Evolutionary conservation across 768 basidiomycete genomes (phyloP), one percentile per base, ranked within the genome.

Genomic region (Phanerochaete carnosa): DNA sequence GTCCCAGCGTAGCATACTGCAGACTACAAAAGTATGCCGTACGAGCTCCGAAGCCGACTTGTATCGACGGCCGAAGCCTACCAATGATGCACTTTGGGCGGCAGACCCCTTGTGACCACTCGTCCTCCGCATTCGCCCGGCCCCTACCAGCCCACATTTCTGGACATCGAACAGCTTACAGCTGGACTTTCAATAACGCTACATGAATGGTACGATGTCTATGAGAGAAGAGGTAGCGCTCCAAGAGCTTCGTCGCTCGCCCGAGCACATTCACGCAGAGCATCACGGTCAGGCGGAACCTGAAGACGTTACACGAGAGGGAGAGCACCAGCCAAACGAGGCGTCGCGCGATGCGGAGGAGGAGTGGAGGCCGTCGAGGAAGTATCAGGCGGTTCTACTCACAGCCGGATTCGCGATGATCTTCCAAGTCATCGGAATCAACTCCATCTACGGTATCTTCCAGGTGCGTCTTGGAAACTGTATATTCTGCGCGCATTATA

Each of bases 361-460:
- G n/a, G 39, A 43, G n/a, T 52, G 51, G 51, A 5, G 54, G 13
- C 75, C 75, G 3, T 71, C 76, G 2, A 70, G 69, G 23, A 53
- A 59, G 13, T 79, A 79, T 59, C 76, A 79, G 63, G 63, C 62
- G 1, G 39, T 74, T 25, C 71, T 80, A 3, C 60, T 80, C 6
- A 26, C 77, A 7, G 70, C 77, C 2, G 79, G 77, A 1, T 80
- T 79, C 52, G 64, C 77, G 55, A 79, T 79, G 75, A 78, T 72
- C 19, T 78, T 79, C 59, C 78, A 80, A 54, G 73, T 78, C 35
- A 79, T 79, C 55, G 79, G 79, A 0, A 76, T 76, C 33, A 79
- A 77, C 59, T 73, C 72, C 25, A 71, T 74, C 8, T 79, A 75
- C 56, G 79, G 78, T 51, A 73, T 80, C 39, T 79, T 79, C 63